Evolutionary conservation across 345 rosid genomes (phyloP), one percentile per base, ranked within the genome.

Genomic region (Iberis pinnata): DNA sequence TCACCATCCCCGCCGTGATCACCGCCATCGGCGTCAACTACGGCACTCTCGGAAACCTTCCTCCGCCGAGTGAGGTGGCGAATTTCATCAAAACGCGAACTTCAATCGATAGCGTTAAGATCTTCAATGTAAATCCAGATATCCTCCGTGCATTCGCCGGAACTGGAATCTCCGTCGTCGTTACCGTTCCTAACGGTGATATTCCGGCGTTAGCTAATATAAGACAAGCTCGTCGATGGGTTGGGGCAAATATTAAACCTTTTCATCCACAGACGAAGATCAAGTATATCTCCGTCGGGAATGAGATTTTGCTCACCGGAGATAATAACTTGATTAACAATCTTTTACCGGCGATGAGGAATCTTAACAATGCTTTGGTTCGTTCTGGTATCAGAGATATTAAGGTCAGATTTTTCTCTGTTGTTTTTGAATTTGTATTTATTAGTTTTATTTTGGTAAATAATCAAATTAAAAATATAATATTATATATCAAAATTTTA

Each of bases 41-140:
- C 53, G 96, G 96, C 6, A 80, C 88, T 16, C 42, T 78, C 2
- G 86, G 76, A 6, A 84, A 88, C 78, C 96, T 88, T 16, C 94
- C 90, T 0, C 73, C 94, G 0, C 94, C 94, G 0, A 12, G 76
- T 2, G 53, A 78, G 42, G 94, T 88, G 19, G 89, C 96, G 10
- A 74, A 77, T 47, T 84, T 88, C 74, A 33, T 82, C 31, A 72
- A 69, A 42, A 71, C 94, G 9, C 56, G 57, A 31, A 88, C 96
- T 2, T 72, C 58, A 17, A 78, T 88, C 33, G 80, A 84, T 48
- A 76, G 81, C 36, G 65, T 88, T 29, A 88, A 88, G 67, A 72
- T 88, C 53, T 88, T 82, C 19, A 75, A 88, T 66, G 54, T 79
- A 29, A 73, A 82, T 64, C 86, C 86, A 0, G 81, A 77, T 4